Evolutionary conservation across 805 yeast species (phyloP), one percentile per base, ranked within the genome.

Genomic region (Myxozyma mucilagina): DNA sequence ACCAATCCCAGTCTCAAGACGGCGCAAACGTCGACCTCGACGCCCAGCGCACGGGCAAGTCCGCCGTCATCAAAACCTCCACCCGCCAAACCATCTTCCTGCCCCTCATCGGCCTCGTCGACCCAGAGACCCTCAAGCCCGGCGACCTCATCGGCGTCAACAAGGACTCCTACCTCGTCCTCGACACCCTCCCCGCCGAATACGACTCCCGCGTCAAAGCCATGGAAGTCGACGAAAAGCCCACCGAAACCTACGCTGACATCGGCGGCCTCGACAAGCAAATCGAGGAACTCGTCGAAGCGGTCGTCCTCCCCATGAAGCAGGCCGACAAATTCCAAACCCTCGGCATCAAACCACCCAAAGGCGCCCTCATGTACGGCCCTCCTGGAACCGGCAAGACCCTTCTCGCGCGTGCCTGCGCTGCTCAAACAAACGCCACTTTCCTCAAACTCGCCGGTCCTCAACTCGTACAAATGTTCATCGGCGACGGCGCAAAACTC

Each of bases 341-440:
- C 61, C 80, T 94, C 76, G 99, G 99, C 59, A 92, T 94, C 72
- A 93, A 89, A 74, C 96, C 99, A 14, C 99, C 99, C 61, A 94
- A 94, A 75, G 70, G 70, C 74, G 98, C 97, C 3, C 80, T 94
- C 56, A 90, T 94, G 92, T 94, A 94, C 74, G 99, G 99, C 41
- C 98, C 99, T 8, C 99, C 99, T 56, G 99, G 99, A 75, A 94
- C 99, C 1, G 99, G 99, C 75, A 94, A 94, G 77, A 94, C 99
- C 1, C 79, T 94, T 63, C 81, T 94, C 68, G 99, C 99, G 9
- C 86, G 97, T 74, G 99, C 99, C 1, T 96, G 97, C 78, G 99
- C 99, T 29, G 97, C 97, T 57, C 98, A 94, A 75, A 90, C 98
- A 0, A 91, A 92, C 75, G 99, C 99, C 14, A 94, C 99, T 0